phyloP scores from a whole-genome alignment of 768 basidiomycete species.

The Leccinum arenicola region DNA sequence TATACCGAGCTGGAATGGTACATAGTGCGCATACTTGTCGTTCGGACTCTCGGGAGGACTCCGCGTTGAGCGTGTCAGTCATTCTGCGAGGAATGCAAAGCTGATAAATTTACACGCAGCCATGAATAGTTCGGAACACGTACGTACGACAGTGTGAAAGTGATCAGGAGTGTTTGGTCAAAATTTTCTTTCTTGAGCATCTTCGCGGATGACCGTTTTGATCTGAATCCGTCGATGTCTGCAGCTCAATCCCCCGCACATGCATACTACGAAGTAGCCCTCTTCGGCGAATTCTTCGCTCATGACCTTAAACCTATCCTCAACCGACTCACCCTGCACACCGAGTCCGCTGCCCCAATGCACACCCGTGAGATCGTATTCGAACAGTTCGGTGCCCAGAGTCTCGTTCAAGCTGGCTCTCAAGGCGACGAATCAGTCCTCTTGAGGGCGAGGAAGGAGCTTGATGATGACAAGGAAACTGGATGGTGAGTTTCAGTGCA shows the following conservation, averaged over 20 bases:
- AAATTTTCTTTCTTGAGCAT: neutral
- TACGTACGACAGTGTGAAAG: neutral
- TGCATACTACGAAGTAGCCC: slow-evolving; percentile 79
- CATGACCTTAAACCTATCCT: slow-evolving; percentile 73
- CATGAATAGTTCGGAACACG: neutral
- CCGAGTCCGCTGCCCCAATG: slow-evolving; percentile 72
- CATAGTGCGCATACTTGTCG: no score
- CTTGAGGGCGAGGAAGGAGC: slow-evolving; percentile 72
- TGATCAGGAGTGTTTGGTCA: neutral
- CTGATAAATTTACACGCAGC: no score
- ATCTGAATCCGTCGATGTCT: slow-evolving; percentile 15
- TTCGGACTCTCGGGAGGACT: no score
- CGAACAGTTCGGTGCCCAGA: slow-evolving; percentile 69
- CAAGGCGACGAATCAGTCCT: slow-evolving; percentile 62
- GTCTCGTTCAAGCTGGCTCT: slow-evolving; percentile 48
- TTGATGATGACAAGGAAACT: slow-evolving; percentile 50
- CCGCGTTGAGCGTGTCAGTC: neutral
- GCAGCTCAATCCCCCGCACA: slow-evolving; percentile 38
- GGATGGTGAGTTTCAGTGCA: slow-evolving; percentile 51
- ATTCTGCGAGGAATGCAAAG: slow-evolving; percentile 4
- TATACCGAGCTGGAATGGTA: slow-evolving; percentile 57
- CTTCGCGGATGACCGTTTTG: neutral
- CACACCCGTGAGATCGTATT: slow-evolving; percentile 79
- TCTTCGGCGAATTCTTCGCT: slow-evolving; percentile 79
- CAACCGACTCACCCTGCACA: slow-evolving; percentile 78